Evolutionary conservation across 1,284 basidiomycete genomes (phyloP).

Genomic region (Marasmius sp.): DNA sequence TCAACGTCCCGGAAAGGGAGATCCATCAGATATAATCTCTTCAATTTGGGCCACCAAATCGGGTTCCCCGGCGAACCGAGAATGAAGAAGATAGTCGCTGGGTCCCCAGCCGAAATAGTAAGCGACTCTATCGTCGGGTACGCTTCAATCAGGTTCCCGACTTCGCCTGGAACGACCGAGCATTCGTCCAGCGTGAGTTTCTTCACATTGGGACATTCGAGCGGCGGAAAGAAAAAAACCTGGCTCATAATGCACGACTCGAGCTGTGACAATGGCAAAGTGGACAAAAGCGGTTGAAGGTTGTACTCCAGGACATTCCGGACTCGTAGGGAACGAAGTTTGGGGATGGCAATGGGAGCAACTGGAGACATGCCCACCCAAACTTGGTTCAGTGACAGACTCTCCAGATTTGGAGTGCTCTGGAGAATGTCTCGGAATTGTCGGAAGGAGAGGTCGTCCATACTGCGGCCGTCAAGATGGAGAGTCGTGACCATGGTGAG

Average conservation of each 20-base stretch:
- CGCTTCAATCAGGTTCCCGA: constrained; percentile 29
- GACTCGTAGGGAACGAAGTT: constrained; percentile 34
- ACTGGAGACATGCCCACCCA: constrained; percentile 27
- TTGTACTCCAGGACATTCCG: constrained; percentile 29
- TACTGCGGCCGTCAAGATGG: constrained; percentile 39
- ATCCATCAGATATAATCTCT: constrained; percentile 12
- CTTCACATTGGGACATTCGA: constrained; percentile 29
- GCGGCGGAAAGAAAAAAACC: constrained; percentile 32
- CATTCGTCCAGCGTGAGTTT: constrained; percentile 32
- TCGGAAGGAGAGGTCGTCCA: constrained; percentile 29
- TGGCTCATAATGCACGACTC: constrained; percentile 32
- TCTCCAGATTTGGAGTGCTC: constrained; percentile 30
- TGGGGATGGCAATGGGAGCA: constrained; percentile 26
- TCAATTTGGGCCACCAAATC: constrained; percentile 12
- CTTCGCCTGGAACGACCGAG: constrained; percentile 27
- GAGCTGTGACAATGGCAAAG: constrained; percentile 33
- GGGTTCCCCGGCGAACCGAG: constrained; percentile 6
- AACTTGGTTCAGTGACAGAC: constrained; percentile 40
- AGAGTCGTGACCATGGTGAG: constrained; percentile 33
- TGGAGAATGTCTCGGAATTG: constrained; percentile 33
- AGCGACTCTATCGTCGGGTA: constrained; percentile 28
- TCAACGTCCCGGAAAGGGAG: constrained; percentile 27
- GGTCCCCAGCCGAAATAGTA: not conserved
- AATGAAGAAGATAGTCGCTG: not conserved
- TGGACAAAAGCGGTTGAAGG: constrained; percentile 28